Base-by-base conservation (phyloP, 495 filamentous ascomycete species). In the Barbatosphaeria neglecta region DNA sequence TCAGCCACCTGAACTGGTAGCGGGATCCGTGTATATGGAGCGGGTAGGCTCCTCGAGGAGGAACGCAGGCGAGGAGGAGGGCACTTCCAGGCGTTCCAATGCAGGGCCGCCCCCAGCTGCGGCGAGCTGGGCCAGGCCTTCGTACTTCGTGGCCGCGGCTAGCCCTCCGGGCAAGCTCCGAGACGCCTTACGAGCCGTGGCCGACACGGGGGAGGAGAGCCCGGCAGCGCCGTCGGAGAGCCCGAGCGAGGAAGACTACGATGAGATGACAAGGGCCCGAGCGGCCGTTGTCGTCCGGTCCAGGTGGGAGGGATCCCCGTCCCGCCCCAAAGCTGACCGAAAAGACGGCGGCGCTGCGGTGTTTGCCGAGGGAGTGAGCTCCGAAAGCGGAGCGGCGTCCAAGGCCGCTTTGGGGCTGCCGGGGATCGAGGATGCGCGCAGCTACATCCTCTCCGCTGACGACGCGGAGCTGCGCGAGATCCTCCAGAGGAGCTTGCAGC, bases 381-480 rank as follows among this genome's bases (percentile, higher is more conserved):
- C 37, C 0, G 33, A 68, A 62, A 37, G 71, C 67, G 18, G 51
- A 61, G 25, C 6, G 4, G 7, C 20, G 9, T 16, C 28, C 0
- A 11, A 44, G 11, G 18, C 15, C 20, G 23, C 22, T 1, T 8
- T 25, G 24, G 16, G 23, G 16, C 17, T 16, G 1, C 33, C 44
- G 22, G 44, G 44, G 3, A 18, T 41, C 38, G 22, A 41, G 38
- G 38, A 41, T 13, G 38, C 38, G 6, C 38, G 38, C 17, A 41
- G 38, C 22, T 79, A 80, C 47, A 59, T 74, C 6, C 59, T 81
- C n/a, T 76, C 68, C 2, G 68, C 75, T 1, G 76, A 79, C 47
- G 76, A 81, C 55, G 62, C 69, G 2, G 68, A 76, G 49, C 63
- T 80, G 17, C 65, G 67, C 18, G 73, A 75, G 25, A 68, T 81